Evolutionary conservation across 2,329 filamentous ascomycete species (phyloP), one percentile per base, ranked within the genome.

Genomic region (Penicillium sp.): DNA sequence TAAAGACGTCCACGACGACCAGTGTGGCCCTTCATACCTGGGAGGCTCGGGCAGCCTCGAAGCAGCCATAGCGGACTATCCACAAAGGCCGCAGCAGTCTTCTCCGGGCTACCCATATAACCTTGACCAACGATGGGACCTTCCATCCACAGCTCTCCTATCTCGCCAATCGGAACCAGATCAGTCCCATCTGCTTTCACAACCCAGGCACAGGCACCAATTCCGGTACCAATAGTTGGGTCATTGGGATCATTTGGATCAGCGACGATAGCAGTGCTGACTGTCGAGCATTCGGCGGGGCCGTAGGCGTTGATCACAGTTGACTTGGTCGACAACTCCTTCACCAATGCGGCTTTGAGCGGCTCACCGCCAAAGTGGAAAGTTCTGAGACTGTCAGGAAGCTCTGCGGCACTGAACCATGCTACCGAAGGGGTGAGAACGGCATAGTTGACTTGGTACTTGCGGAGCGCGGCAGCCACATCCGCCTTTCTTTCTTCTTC

Each of bases 71-170:
- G 50, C 2, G 53, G 33, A 29, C 59, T 60, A 9, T 52, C 41
- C 32, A 66, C 47, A 34, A 67, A 65, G 1, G 59, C 51, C 18
- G 56, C 57, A 4, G 56, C 56, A 3, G 57, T 64, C 36, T 61
- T 59, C 26, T 57, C 36, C 1, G 53, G 54, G 6, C 53, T 58
- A 24, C 62, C 63, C 8, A 64, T 46, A 37, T 66, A 66, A 9
- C 62, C 62, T 45, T 59, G 54, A 41, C 60, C 61, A 12, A 67
- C 58, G 33, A 64, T 58, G 2, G 63, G 62, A 2, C 65, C 65
- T 33, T 60, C 70, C 34, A 78, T 63, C 26, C 52, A 64, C 5
- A 78, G 61, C 52, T 78, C 74, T 11, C 76, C 76, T 1, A 67
- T 60, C 3, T 66, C 49, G 0, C 75, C 74, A 5, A 63, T 42